phyloP scores from a whole-genome alignment of 305 asterid genomes.

The Fraxinus albicans region DNA sequence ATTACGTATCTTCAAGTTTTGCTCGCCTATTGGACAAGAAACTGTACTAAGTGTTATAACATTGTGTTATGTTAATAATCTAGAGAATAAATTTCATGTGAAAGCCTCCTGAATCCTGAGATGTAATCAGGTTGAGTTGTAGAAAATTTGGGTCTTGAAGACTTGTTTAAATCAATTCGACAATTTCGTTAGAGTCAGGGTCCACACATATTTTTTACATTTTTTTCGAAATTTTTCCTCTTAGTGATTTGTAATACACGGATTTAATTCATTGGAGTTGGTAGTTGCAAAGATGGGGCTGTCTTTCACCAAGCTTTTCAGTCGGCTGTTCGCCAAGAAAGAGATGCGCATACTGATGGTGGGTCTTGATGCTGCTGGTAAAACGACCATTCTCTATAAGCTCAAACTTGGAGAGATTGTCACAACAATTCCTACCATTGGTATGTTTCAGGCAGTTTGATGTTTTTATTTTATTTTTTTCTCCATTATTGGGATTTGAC shows the following conservation, averaged over 20 bases:
- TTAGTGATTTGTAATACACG: neutral
- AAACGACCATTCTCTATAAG: constrained; percentile 67
- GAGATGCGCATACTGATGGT: constrained; percentile 75
- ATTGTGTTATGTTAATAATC: neutral
- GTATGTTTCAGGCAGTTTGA: constrained; percentile 23
- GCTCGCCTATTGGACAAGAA: neutral
- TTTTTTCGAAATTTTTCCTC: neutral
- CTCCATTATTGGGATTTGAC: neutral
- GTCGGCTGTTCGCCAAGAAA: constrained; percentile 60
- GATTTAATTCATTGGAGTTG: neutral
- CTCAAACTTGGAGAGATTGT: constrained; percentile 70
- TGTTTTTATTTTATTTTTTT: neutral
- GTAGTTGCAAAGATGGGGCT: constrained; percentile 47
- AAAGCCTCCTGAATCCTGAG: neutral
- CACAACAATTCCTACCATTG: constrained; percentile 59
- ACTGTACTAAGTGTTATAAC: neutral
- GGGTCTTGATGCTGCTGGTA: constrained; percentile 78
- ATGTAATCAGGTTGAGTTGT: neutral
- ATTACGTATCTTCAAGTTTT: neutral
- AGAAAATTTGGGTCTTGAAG: neutral
- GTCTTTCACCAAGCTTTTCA: constrained; percentile 36
- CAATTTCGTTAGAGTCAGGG: neutral
- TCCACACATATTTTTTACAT: neutral
- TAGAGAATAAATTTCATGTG: neutral
- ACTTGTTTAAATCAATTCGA: neutral